phyloP scores from a whole-genome alignment of 305 asterid genomes.

The Solanum hybrid region DNA sequence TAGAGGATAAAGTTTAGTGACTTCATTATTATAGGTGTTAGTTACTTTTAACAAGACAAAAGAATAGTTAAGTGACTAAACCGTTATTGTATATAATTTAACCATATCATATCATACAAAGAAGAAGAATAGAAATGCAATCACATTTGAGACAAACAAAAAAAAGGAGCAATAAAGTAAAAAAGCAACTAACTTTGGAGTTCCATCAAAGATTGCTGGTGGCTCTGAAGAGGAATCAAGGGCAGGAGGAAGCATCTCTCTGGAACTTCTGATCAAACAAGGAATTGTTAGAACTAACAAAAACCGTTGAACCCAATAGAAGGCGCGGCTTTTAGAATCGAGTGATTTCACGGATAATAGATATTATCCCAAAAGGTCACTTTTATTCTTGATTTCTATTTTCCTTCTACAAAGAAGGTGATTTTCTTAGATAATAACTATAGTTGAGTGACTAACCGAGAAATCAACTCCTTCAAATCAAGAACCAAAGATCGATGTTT shows the following conservation, averaged over 20 bases:
- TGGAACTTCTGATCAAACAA: conserved; percentile 22
- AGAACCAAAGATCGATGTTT: not conserved
- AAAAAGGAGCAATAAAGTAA: not conserved
- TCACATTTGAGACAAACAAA: not conserved
- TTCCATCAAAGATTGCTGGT: conserved; percentile 79
- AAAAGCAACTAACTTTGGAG: conserved; percentile 46
- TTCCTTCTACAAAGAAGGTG: not conserved
- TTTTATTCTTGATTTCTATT: not conserved
- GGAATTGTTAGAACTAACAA: not conserved
- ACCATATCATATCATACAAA: not conserved
- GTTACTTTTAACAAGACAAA: not conserved
- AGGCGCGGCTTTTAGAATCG: not conserved
- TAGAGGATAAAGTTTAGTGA: not conserved
- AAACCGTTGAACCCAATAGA: not conserved
- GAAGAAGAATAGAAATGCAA: not conserved
- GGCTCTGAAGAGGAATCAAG: conserved; percentile 81
- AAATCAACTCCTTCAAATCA: not conserved
- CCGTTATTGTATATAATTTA: not conserved
- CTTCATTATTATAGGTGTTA: not conserved
- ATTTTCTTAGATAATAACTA: too few species aligned
- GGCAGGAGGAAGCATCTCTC: conserved; percentile 60
- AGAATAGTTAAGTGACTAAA: not conserved
- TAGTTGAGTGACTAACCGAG: not conserved
- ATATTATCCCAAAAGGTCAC: not conserved
- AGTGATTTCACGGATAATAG: not conserved